phyloP scores from a whole-genome alignment of 805 yeast species.

The Ascoidea rubescens region DNA sequence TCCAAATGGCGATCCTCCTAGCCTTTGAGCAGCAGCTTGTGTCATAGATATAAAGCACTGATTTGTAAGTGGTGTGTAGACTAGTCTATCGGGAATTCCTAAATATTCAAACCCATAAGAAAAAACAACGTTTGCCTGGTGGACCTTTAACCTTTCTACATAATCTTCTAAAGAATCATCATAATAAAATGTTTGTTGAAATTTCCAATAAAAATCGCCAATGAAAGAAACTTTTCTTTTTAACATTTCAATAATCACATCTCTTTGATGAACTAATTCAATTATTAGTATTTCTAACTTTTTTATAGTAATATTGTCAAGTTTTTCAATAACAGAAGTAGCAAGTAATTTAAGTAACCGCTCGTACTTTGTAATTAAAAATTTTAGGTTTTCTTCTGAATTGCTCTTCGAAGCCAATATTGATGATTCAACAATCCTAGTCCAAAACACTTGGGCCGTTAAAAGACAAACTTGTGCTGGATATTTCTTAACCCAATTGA shows the following conservation, averaged over 20 bases:
- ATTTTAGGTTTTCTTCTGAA: not conserved
- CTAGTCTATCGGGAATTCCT: constrained; percentile 62
- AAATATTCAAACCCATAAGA: constrained; percentile 71
- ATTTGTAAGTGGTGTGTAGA: constrained; percentile 60
- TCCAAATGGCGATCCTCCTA: constrained; percentile 89
- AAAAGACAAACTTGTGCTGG: constrained; percentile 48
- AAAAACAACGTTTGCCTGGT: constrained; percentile 37
- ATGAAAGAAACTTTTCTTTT: constrained; percentile 5
- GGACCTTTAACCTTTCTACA: constrained; percentile 25
- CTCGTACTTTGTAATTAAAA: not conserved
- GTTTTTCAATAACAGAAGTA: constrained; percentile 15
- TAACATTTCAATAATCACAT: constrained; percentile 19
- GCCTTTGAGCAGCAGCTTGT: constrained; percentile 54
- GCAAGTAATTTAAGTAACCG: constrained; percentile 19
- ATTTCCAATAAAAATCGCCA: constrained; percentile 29
- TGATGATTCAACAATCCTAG: constrained; percentile 25
- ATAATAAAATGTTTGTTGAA: constrained; percentile 36
- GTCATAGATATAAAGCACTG: constrained; percentile 54
- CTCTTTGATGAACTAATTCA: constrained; percentile 49
- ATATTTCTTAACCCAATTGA: constrained; percentile 21
- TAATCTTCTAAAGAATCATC: constrained; percentile 15
- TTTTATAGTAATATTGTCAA: constrained; percentile 20
- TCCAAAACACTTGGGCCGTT: constrained; percentile 44
- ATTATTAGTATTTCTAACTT: constrained; percentile 49
- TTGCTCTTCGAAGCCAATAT: constrained; percentile 5